Base-by-base conservation (phyloP, 2,329 filamentous ascomycete species). In the Claviceps paspali region DNA sequence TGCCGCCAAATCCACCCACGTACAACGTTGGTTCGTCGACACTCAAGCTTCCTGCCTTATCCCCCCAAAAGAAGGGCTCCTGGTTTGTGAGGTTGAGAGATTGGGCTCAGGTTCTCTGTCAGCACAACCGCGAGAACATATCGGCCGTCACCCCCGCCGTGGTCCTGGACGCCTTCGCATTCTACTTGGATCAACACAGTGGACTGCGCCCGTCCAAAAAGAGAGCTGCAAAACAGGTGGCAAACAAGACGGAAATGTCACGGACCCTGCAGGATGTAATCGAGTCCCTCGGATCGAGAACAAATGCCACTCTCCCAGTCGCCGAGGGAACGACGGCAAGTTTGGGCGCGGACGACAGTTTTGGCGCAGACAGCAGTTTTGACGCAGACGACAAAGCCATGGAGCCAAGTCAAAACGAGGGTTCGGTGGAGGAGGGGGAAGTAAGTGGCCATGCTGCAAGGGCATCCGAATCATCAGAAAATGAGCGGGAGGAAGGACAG, bases 61-160 rank as follows among this genome's bases (percentile, higher is more conserved):
- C 49, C 4, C 36, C 47, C 7, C 50, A 47, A 31, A 47, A 47
- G 18, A 45, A 51, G 11, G 53, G 53, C 8, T 52, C 54, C 4
- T 61, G 57, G 58, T 41, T 44, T n/a, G 43, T 44, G n/a, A 46
- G 56, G 34, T 53, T 60, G 38, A 49, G 52, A 34, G 52, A 54
- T 35, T 61, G 58, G 58, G 44, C 49, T 21, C 47, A 48, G 11
- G 46, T 49, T 5, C 56, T 62, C 27, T 49, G 44, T 35, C 32
- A 39, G 3, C 40, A 41, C 37, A 60, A 60, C 36, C 28, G 35
- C 10, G 40, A 46, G 5, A 41, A 44, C 14, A 30, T 44, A 21
- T 26, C 41, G 18, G 38, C 41, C 24, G 48, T 58, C 14, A 52
- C 49, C 2, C 43, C 51, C 6, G 32, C 22, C 2, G 26, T 55